phyloP scores from a whole-genome alignment of 441 rosid species.

The Populus hybrid region DNA sequence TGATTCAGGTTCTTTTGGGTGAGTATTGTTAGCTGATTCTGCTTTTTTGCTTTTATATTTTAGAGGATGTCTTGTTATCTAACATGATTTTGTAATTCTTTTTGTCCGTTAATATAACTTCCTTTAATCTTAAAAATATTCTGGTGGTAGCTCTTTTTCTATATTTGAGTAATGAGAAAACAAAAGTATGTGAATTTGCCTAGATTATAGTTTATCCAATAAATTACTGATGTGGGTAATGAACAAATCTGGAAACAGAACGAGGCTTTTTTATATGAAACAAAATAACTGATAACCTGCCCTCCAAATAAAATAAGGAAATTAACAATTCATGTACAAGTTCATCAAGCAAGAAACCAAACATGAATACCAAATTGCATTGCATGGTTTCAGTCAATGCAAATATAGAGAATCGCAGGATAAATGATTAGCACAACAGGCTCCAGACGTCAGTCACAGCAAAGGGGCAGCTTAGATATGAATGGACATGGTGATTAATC shows the following conservation, averaged over 20 bases:
- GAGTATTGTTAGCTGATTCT: background rate
- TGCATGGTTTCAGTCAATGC: background rate
- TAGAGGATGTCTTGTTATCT: background rate
- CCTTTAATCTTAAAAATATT: background rate
- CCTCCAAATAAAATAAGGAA: too few species aligned
- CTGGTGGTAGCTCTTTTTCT: background rate
- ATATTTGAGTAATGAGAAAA: background rate
- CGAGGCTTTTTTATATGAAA: background rate
- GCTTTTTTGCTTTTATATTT: background rate
- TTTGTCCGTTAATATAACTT: background rate
- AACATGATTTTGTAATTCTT: background rate
- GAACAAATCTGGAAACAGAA: background rate
- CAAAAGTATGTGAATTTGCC: background rate
- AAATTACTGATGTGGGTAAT: background rate
- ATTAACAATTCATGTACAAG: background rate
- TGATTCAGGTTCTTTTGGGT: background rate
- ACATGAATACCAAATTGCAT: background rate
- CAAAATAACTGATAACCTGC: background rate
- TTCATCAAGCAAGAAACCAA: background rate
- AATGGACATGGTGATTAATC: background rate
- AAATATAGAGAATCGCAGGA: background rate
- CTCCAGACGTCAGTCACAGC: background rate
- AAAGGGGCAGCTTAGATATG: background rate
- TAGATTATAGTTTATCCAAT: background rate
- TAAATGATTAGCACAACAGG: background rate